Base-by-base conservation (phyloP, 129 eudicot genomes). In the Sambucus nigra region DNA sequence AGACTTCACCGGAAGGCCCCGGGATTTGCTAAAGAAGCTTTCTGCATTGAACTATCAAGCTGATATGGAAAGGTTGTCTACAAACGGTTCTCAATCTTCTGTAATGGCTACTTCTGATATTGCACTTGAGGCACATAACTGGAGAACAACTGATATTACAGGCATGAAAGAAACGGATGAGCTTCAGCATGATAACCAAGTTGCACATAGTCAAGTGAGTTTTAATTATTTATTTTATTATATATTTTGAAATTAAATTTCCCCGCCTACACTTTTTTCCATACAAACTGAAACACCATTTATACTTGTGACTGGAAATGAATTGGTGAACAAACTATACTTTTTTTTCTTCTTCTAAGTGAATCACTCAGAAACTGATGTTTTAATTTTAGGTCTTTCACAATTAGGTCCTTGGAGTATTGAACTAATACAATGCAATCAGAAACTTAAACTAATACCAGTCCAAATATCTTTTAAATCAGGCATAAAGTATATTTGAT, bases 141-240 rank as follows among this genome's bases (percentile, higher is more conserved):
- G 59, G 59, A 69, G 38, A 47, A 48, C 59, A 1, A 25, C 31
- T 28, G 63, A 57, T 53, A 46, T 25, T 22, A 42, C 61, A 31
- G 72, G 54, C 46, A 50, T 49, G 54, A 66, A 59, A 61, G 66
- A 72, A 53, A 64, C 35, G 19, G 40, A 57, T 1, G 68, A 57
- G 21, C 57, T 56, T 51, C 69, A 59, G 11, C 40, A 53, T 19
- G 60, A 69, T 23, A 45, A 74, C 53, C 78, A 74, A 48, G 53
- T 49, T 57, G 55, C 63, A 23, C 63, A 80, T 57, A 63, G 23
- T 49, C 80, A 51, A 53, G 94, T 84, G 70, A 84, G 89, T 75
- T 49, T 35, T 25, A 32, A 24, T 22, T 16, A 29, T 13, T 61
- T 42, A 16, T 1, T 13, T 13, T 13, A 2, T 16, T 20, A 13